These are phyloP conservation scores for slime mould (Dictyostelium discoideum) DNA, from an alignment of 78 protist genomes.

Conservation along the genomic window DNA sequence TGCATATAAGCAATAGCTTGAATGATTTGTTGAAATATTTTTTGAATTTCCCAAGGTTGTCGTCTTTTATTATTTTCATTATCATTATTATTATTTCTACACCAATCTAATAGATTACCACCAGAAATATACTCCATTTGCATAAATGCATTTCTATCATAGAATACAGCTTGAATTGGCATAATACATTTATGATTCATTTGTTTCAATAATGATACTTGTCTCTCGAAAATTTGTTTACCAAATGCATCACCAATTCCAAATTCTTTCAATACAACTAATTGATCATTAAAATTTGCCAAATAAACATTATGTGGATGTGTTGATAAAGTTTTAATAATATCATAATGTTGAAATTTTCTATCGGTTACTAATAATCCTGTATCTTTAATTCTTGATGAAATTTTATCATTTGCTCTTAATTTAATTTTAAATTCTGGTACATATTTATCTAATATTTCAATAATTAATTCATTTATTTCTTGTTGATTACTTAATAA, in stretches of 20 bases:
- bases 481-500: constrained; percentile 17
- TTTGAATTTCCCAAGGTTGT: constrained; percentile 71
- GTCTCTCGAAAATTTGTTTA: constrained; percentile 63
- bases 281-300: constrained; percentile 32
- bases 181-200: constrained; percentile 67
- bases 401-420: constrained; percentile 29
- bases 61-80: background rate
- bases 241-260: constrained; percentile 74
- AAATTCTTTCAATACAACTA: constrained; percentile 51
- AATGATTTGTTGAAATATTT: constrained; percentile 79
- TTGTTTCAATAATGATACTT: constrained; percentile 40
- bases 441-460: constrained; percentile 30
- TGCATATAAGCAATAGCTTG: constrained; percentile 90
- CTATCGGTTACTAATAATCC: constrained; percentile 27
- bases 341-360: constrained; percentile 37
- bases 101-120: constrained; percentile 38
- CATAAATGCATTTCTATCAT: constrained; percentile 59
- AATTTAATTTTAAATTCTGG: constrained; percentile 43
- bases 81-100: background rate
- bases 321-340: constrained; percentile 41
- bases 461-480: background rate
- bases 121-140: constrained; percentile 62
- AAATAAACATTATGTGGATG: constrained; percentile 71
- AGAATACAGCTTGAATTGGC: constrained; percentile 64
- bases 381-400: constrained; percentile 52